These are phyloP conservation scores for Coffea eugenioides DNA, from an alignment of 257 asterid species.

Conservation along the genomic window DNA sequence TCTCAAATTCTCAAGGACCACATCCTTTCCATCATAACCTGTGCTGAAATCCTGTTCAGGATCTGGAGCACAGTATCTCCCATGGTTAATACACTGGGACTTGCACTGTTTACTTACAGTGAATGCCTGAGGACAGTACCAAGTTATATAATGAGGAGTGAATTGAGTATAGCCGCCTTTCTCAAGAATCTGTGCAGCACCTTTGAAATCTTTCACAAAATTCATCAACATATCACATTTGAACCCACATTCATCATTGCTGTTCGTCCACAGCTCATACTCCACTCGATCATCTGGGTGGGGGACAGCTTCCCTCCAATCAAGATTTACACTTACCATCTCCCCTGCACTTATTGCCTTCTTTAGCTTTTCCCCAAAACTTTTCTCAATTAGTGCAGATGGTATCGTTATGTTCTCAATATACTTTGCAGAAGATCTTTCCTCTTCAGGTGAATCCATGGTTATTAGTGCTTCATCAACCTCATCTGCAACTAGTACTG, in stretches of 20 bases:
- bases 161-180: conserved; percentile 91
- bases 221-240: conserved; percentile 92
- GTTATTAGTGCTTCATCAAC: conserved; percentile 71
- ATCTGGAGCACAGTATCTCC: conserved; percentile 97
- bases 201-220: conserved; percentile 80
- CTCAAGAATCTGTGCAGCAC: conserved; percentile 95
- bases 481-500: conserved; percentile 84
- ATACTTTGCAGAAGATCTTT: conserved; percentile 48
- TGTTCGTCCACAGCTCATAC: conserved; percentile 93
- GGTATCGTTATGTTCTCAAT: conserved; percentile 83
- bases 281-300: conserved; percentile 98
- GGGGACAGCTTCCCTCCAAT: conserved; percentile 98
- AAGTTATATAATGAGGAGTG: conserved; percentile 94
- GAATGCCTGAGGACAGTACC: conserved; percentile 97
- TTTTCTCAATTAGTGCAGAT: conserved; percentile 67
- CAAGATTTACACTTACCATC: conserved; percentile 89
- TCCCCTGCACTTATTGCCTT: conserved; percentile 60
- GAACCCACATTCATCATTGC: conserved; percentile 93
- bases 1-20: conserved; percentile 85
- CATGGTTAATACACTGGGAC: conserved; percentile 91
- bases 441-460: conserved; percentile 91
- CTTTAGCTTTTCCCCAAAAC: conserved; percentile 69
- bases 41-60: conserved; percentile 93
- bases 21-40: conserved; percentile 91
- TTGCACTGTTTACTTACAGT: conserved; percentile 92